Base-by-base conservation (phyloP, 2,329 filamentous ascomycete genomes). In the Thielaviopsis musarum region DNA sequence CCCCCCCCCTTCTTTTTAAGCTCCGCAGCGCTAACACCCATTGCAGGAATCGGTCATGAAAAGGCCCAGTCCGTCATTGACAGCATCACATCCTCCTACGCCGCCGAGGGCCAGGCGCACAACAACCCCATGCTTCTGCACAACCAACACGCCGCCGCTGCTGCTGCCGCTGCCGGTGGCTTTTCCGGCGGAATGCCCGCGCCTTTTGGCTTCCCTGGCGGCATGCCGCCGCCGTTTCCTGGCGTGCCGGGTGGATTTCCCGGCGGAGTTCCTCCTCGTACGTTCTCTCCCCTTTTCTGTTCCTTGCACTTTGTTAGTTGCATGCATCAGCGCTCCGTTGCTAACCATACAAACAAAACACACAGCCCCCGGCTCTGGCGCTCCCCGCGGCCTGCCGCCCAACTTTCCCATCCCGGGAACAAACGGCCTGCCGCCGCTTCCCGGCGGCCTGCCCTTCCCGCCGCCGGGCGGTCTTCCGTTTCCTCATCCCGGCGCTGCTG, bases 11-110 rank as follows among this genome's bases (percentile, higher is more conserved):
- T n/a, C n/a, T n/a, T n/a, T n/a, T n/a, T n/a, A n/a, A n/a, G n/a
- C n/a, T n/a, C n/a, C n/a, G n/a, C n/a, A n/a, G n/a, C n/a, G n/a
- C 30, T 56, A 56, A 56, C 34, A 24, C 4, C 10, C 30, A 30
- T 5, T 34, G 7, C 68, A 91, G 88, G 97, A 76, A 97, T 98
- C 71, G 93, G 91, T 54, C 91, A 96, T 73, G 93, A 97, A 74
- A 95, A 97, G 75, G 91, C 93, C 62, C 93, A 98, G 74, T 93
- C 87, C 56, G 93, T 98, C 66, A 98, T 98, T 70, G 93, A 98
- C 75, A 91, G 87, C 66, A 98, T 98, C 73, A 97, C 93, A 51
- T 88, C 84, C 52, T 95, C 91, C 48, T 97, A 98, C 75, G 88
- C 88, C 64, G 90, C 89, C 66, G 93, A 95, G 74, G 93, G 93